Conservation (phyloP, 805 yeast species). For the Ogataea kodamae region DNA sequence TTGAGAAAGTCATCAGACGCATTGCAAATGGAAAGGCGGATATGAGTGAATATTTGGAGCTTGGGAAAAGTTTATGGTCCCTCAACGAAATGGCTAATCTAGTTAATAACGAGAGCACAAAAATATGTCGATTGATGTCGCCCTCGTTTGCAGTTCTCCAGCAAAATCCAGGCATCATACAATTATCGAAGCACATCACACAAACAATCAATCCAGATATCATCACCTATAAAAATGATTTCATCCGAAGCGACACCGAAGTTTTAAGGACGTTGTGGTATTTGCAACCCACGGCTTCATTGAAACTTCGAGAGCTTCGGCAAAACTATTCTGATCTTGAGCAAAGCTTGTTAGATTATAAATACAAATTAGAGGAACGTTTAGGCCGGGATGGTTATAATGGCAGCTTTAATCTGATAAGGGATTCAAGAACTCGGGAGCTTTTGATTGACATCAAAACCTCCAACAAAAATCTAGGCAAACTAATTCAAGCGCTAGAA, state of each 20-base stretch:
- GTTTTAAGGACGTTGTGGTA: constrained; percentile 27
- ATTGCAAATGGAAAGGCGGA: constrained; percentile 41
- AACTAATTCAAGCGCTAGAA: constrained; percentile 17
- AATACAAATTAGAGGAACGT: constrained; percentile 9
- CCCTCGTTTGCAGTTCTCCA: constrained; percentile 23
- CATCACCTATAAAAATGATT: constrained; percentile 15
- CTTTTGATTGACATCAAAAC: constrained; percentile 28
- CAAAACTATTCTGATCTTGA: constrained; percentile 20
- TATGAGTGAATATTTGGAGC: constrained; percentile 28
- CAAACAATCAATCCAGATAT: constrained; percentile 24
- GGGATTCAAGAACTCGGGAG: constrained; percentile 27
- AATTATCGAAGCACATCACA: constrained; percentile 30
- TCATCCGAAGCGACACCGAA: constrained; percentile 23
- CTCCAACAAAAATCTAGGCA: constrained; percentile 18
- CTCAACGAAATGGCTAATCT: constrained; percentile 31
- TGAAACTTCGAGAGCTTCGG: constrained; percentile 18
- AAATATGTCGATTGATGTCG: constrained; percentile 8
- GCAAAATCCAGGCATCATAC: constrained; percentile 12
- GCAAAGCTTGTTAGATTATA: constrained; percentile 5
- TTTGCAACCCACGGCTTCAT: constrained; percentile 23
- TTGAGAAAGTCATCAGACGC: constrained; percentile 57
- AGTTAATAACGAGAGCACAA: constrained; percentile 9
- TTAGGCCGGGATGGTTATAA: constrained; percentile 23
- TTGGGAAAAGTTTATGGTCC: constrained; percentile 27
- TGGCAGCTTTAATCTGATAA: constrained; percentile 23